Evolutionary conservation across 2,329 filamentous ascomycete genomes (phyloP), one percentile per base, ranked within the genome.

Genomic region (Aspergillus alliaceus): DNA sequence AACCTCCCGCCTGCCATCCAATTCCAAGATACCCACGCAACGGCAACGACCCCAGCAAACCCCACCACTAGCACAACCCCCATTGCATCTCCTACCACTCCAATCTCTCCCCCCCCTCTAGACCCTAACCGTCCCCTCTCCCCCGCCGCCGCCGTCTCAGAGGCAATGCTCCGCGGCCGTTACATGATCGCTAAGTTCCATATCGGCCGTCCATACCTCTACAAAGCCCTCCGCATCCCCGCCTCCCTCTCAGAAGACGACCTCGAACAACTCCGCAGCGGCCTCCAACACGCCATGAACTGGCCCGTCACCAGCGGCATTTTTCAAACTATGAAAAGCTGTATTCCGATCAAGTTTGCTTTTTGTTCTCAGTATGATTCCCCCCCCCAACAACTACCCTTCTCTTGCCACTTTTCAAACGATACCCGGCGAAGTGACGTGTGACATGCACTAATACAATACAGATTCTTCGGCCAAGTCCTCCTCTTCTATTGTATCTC

Each of bases 1-100:
- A 82, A 82, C 53, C 77, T 84, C 14, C 81, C 82, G 9, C 60
- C 74, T 15, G 69, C 75, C 7, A 73, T 82, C 18, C 78, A 81
- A 56, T 82, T 81, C 59, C 66, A 72, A 14, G 75, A 79, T 46
- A 51, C 60, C 37, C 58, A 58, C 49, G 29, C 63, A 64, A 29
- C n/a, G n/a, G n/a, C n/a, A n/a, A n/a, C 61, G 20, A 69, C 62
- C 49, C 66, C 64, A 24, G 57, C 44, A 37, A 60, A 64, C 2
- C 55, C 58, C 24, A 46, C 53, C 3, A 59, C 67, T 4, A 57
- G 66, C 6, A 61, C 69, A 37, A 63, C 67, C 7, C 64, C 65
- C 24, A 60, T 63, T 1, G 53, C 65, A 31, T 51, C 63, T 9
- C 62, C 69, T 48, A 40, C 61, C 24, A 27, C 40, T 8, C 56